These are phyloP conservation scores for Pyrenochaeta sp. DNA, from an alignment of 2,329 filamentous ascomycete genomes.

Conservation along the genomic window DNA sequence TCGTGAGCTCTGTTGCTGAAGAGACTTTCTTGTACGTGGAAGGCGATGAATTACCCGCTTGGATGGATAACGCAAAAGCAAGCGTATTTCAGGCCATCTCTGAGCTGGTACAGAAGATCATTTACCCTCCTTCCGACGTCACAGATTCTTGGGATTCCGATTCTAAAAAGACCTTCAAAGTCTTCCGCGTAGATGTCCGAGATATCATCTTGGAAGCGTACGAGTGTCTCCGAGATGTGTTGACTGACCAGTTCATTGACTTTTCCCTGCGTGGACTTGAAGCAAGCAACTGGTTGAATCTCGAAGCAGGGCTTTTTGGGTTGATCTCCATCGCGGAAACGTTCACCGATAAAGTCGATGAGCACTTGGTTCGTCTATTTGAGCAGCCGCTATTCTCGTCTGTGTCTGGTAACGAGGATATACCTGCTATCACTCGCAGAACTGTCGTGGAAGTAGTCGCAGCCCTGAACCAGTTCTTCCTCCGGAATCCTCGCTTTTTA, in stretches of 20 bases:
- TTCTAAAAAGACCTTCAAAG: slow-evolving; percentile 72
- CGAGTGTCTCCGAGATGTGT: slow-evolving; percentile 57
- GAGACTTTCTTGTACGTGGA: slow-evolving; percentile 47
- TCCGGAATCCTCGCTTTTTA: slow-evolving; percentile 71
- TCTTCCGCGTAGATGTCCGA: slow-evolving; percentile 79
- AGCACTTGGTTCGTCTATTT: slow-evolving; percentile 69
- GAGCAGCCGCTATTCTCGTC: slow-evolving; percentile 65
- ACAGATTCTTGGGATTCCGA: slow-evolving; percentile 74
- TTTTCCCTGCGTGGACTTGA: slow-evolving; percentile 54
- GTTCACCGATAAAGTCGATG: slow-evolving; percentile 67
- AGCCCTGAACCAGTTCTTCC: slow-evolving; percentile 79
- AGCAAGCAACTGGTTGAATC: slow-evolving; percentile 56
- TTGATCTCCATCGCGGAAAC: slow-evolving; percentile 74
- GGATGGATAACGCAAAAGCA: slow-evolving; percentile 66
- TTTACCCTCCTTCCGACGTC: slow-evolving; percentile 67
- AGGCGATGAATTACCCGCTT: slow-evolving; percentile 53
- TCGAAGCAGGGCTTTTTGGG: slow-evolving; percentile 66
- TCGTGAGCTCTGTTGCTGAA: slow-evolving; percentile 74
- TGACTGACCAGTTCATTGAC: slow-evolving; percentile 58
- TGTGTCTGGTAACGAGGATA: slow-evolving; percentile 54
- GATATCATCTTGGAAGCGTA: slow-evolving; percentile 80
- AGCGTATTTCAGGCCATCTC: slow-evolving; percentile 72
- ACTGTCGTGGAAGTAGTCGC: slow-evolving; percentile 76
- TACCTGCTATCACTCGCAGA: slow-evolving; percentile 71
- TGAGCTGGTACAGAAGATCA: slow-evolving; percentile 73